Conservation (phyloP, 2,329 filamentous ascomycete genomes). For the Eurotiales sp. region DNA sequence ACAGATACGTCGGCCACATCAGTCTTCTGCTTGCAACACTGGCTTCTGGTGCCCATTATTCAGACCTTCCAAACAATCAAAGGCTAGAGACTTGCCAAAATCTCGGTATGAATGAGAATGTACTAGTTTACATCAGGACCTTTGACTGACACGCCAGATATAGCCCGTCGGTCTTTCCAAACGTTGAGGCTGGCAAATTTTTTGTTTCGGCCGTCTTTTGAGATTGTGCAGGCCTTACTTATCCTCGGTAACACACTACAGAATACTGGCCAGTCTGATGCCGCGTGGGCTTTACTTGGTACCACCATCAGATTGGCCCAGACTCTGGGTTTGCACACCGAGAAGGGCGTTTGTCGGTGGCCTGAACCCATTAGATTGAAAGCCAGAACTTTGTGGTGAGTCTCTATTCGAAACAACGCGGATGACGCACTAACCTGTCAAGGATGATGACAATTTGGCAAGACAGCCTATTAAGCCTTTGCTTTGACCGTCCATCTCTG, state of each 20-base stretch:
- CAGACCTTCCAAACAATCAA: constrained; percentile 25
- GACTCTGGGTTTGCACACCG: constrained; percentile 36
- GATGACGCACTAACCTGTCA: constrained; percentile 15
- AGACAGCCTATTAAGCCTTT: constrained; percentile 32
- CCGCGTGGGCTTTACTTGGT: constrained; percentile 28
- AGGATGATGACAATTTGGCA: constrained; percentile 35
- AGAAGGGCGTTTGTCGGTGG: constrained; percentile 17
- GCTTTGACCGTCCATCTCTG: constrained; percentile 35
- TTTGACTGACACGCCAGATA: neutral
- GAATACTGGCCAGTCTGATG: constrained; percentile 31
- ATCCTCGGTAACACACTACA: constrained; percentile 51
- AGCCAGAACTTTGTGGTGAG: neutral
- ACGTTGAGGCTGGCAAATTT: constrained; percentile 58
- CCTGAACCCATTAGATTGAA: constrained; percentile 15
- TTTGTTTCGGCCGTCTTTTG: constrained; percentile 52
- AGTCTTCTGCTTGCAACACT: constrained; percentile 28
- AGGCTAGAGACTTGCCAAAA: constrained; percentile 24
- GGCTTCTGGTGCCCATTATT: constrained; percentile 30
- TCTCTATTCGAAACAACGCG: neutral
- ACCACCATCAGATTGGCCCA: constrained; percentile 31
- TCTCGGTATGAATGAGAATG: constrained; percentile 20
- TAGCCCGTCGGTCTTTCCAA: constrained; percentile 36
- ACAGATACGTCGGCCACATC: constrained; percentile 26
- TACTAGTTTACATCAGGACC: no score
- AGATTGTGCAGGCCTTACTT: constrained; percentile 54